Evolutionary conservation across 2,329 filamentous ascomycete species (phyloP).

Genomic region (Aureobasidium subglaciale): DNA sequence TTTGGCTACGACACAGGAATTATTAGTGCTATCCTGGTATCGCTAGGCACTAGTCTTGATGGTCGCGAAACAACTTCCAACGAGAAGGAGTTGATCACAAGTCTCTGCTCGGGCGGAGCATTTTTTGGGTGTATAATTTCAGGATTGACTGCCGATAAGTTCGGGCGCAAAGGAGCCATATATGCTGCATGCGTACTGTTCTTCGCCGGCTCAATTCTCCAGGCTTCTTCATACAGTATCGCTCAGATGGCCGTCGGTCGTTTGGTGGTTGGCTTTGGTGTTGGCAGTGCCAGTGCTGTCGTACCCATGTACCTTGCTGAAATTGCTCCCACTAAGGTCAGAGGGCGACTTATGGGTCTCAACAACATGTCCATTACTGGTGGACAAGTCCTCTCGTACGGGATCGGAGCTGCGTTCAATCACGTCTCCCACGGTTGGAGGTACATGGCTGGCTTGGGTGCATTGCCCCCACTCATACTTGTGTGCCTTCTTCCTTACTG

Average conservation of each 20-base stretch:
- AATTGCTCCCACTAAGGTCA: conserved; percentile 58
- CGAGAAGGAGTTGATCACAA: conserved; percentile 35
- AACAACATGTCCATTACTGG: conserved; percentile 31
- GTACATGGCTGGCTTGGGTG: conserved; percentile 31
- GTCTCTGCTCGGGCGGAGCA: conserved; percentile 32
- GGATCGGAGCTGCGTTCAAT: conserved; percentile 29
- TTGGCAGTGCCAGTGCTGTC: conserved; percentile 42
- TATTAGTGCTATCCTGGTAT: conserved; percentile 30
- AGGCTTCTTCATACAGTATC: conserved; percentile 26
- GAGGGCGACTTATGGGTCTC: conserved; percentile 34
- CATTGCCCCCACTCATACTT: conserved; percentile 30
- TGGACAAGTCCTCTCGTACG: conserved; percentile 30
- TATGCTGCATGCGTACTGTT: conserved; percentile 37
- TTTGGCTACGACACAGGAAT: conserved; percentile 41
- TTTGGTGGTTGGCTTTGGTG: conserved; percentile 44
- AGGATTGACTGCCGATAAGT: conserved; percentile 33
- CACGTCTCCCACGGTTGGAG: conserved; percentile 28
- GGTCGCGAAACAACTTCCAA: conserved; percentile 26
- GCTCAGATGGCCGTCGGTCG: conserved; percentile 40
- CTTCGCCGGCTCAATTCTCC: conserved; percentile 31
- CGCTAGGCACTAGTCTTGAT: conserved; percentile 28
- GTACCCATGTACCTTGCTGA: conserved; percentile 67
- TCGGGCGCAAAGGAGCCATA: conserved; percentile 36
- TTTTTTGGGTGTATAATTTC: conserved; percentile 32
- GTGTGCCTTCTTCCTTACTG: conserved; percentile 29